A percentile compares a stretch with the other conserved stretches of the same genome.
Evolutionary conservation across 805 yeast species (phyloP).

Genomic region (Saccharomyces jurei): DNA sequence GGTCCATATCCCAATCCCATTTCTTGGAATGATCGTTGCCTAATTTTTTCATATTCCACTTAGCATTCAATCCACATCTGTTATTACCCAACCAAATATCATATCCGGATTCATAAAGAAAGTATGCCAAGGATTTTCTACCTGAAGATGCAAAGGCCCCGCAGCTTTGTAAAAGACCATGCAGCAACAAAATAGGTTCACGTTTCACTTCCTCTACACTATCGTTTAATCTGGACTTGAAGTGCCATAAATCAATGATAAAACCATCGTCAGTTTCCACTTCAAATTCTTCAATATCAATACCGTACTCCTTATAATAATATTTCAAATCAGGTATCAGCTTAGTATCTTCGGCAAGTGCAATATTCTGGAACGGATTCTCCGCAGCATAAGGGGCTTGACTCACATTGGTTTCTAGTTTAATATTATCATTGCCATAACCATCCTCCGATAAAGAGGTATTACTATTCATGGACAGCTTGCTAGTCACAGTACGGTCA

Average conservation of each 20-base stretch:
- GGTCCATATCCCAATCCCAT: conserved; percentile 94
- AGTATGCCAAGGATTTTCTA: conserved; percentile 61
- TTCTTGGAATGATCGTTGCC: conserved; percentile 32
- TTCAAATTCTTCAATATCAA: conserved; percentile 50
- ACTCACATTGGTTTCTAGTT: not conserved
- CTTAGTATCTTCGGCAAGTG: conserved; percentile 22
- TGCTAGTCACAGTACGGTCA: conserved; percentile 23
- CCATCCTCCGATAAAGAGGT: not conserved
- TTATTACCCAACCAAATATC: conserved; percentile 93
- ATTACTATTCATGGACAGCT: not conserved
- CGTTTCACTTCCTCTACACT: not conserved
- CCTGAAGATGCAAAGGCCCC: conserved; percentile 87
- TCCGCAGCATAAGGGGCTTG: conserved; percentile 4
- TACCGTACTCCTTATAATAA: conserved; percentile 55
- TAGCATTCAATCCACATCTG: conserved; percentile 75
- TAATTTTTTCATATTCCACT: conserved; percentile 38
- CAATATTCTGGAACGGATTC: conserved; percentile 24
- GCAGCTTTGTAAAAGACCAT: conserved; percentile 81
- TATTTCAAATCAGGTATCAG: conserved; percentile 52
- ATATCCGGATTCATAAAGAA: conserved; percentile 46
- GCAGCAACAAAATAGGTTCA: conserved; percentile 66
- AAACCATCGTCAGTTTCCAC: conserved; percentile 77
- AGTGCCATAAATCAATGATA: conserved; percentile 53
- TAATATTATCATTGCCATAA: not conserved
- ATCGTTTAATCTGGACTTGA: conserved; percentile 9